A percentile compares a stretch with the other conserved stretches of the same genome.
These are phyloP conservation scores for Aegilops bicornis DNA, from an alignment of 176 grass and related monocot genomes.

Conservation along the genomic window DNA sequence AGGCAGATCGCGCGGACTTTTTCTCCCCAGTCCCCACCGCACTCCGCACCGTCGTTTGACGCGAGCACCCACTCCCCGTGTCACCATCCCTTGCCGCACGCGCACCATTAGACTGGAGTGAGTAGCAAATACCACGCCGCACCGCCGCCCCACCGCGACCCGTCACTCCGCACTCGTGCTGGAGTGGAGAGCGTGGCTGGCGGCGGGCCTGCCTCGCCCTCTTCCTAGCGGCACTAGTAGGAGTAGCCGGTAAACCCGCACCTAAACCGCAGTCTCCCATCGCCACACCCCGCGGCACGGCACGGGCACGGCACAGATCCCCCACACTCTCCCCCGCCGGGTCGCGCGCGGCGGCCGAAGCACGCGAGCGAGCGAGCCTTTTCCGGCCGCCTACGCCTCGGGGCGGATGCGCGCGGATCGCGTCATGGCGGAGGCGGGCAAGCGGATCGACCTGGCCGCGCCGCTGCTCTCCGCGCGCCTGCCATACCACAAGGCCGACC, in stretches of 20 bases:
- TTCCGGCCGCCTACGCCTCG: background rate
- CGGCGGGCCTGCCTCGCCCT: background rate
- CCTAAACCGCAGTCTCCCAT: background rate
- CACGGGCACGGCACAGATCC: conserved; percentile 52
- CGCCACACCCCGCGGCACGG: background rate
- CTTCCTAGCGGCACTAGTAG: too few relatives aligned
- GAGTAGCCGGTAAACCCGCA: conserved; percentile 21
- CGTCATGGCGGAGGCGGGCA: conserved; percentile 39
- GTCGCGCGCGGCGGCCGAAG: conserved; percentile 38
- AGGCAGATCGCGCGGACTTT: conserved; percentile 31
- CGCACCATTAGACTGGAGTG: background rate
- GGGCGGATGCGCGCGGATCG: conserved; percentile 25
- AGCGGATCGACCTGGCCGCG: conserved; percentile 71
- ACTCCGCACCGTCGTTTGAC: background rate
- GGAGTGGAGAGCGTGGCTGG: conserved; percentile 23
- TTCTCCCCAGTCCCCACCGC: background rate
- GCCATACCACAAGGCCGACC: conserved; percentile 48
- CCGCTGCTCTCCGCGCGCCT: conserved; percentile 46
- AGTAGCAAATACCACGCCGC: background rate
- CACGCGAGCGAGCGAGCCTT: background rate
- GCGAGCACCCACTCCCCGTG: conserved; percentile 17
- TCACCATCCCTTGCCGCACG: too few relatives aligned
- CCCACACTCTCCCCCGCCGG: background rate
- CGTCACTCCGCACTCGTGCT: conserved; percentile 30
- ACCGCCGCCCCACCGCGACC: background rate